Conservation (phyloP, 1,284 basidiomycete genomes). For the Puccinia horiana region DNA sequence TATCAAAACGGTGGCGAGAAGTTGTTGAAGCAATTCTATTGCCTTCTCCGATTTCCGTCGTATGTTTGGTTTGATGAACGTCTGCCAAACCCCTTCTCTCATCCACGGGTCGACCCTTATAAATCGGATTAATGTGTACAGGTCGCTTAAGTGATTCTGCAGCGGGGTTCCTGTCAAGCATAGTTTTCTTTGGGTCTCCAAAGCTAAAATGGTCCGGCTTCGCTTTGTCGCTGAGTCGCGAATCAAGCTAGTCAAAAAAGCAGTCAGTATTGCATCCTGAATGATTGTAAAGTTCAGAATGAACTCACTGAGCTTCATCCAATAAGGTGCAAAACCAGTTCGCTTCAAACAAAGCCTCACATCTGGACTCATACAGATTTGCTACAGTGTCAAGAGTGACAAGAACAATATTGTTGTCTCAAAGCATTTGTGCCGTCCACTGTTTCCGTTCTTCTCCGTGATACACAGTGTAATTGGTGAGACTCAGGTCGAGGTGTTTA, state of each 20-base stretch:
- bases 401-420: neutral
- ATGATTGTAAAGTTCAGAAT: neutral
- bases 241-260: neutral
- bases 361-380: neutral
- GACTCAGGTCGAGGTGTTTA: neutral
- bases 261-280: neutral
- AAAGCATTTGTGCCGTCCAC: neutral
- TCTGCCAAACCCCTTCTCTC: neutral
- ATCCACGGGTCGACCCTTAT: neutral
- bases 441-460: slow-evolving; percentile 15
- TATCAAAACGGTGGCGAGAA: neutral
- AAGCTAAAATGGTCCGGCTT: slow-evolving; percentile 12
- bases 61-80: slow-evolving; percentile 14
- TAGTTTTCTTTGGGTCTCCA: neutral
- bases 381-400: slow-evolving; percentile 8
- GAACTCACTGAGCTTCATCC: slow-evolving; percentile 8
- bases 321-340: slow-evolving; percentile 3
- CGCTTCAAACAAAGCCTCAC: neutral
- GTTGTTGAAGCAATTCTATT: slow-evolving; percentile 5
- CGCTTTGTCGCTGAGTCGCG: neutral
- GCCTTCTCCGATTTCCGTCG: neutral
- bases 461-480: neutral
- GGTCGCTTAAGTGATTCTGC: slow-evolving; percentile 19
- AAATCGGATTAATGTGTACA: neutral
- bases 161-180: slow-evolving; percentile 16